phyloP scores from a whole-genome alignment of 2,329 filamentous ascomycete species.

The Monosporascus sp. region DNA sequence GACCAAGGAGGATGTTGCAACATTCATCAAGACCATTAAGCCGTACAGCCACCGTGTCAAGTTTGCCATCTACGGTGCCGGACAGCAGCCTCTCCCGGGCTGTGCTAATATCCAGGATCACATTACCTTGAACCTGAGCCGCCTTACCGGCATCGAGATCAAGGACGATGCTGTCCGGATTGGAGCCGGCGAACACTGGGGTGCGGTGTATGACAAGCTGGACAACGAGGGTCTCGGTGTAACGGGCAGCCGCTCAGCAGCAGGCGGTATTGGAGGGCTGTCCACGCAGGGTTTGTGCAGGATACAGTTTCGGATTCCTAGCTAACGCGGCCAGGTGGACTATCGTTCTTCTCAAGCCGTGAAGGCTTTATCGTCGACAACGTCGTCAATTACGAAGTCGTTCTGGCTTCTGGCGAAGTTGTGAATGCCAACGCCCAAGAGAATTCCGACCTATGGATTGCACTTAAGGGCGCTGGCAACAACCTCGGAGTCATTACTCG shows the following conservation, averaged over 20 bases:
- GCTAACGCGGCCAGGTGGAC: not conserved
- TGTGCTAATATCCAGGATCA: conserved; percentile 8
- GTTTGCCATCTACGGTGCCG: conserved; percentile 9
- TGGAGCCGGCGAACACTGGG: conserved; percentile 23
- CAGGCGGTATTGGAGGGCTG: conserved; percentile 32
- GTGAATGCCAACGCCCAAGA: conserved; percentile 30
- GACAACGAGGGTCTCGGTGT: conserved; percentile 26
- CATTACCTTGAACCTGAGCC: conserved; percentile 7
- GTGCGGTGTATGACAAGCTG: conserved; percentile 30
- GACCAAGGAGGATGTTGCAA: conserved; percentile 2
- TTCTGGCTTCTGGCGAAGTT: conserved; percentile 34
- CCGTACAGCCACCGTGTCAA: not conserved
- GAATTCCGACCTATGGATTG: conserved; percentile 36
- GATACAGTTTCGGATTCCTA: not conserved
- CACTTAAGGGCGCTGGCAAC: conserved; percentile 37
- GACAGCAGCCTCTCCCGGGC: conserved; percentile 5
- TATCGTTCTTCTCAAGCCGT: not conserved
- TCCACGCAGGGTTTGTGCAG: not conserved
- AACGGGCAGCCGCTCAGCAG: conserved; percentile 28
- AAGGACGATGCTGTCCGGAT: conserved; percentile 2
- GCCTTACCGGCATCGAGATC: conserved; percentile 4
- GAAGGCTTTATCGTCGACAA: not conserved
- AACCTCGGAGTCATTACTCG: conserved; percentile 33
- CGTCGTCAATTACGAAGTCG: conserved; percentile 34
- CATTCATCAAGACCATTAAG: not conserved